Percentiles rank a stretch among this genome's conserved stretches.
These are phyloP conservation scores for Zygnema cylindricum DNA, from an alignment of 139 green algal genomes.

Conservation along the genomic window DNA sequence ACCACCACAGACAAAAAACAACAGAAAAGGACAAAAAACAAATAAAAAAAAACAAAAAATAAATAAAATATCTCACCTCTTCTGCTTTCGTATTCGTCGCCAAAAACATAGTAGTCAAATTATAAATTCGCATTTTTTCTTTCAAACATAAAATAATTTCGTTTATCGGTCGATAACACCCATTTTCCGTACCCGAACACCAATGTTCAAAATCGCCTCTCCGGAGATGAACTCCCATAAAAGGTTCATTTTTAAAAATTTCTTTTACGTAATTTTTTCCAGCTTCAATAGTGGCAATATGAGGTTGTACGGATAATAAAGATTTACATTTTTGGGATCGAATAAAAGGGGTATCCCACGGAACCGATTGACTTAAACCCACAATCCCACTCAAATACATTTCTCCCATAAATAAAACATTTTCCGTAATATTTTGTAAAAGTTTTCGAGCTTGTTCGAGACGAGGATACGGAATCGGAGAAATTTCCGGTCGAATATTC, in stretches of 20 bases:
- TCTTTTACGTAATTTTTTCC: background rate
- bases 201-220: slow-evolving; percentile 14
- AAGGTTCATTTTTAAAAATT: slow-evolving; percentile 15
- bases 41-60: background rate
- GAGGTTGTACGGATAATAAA: slow-evolving; percentile 15
- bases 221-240: slow-evolving; percentile 26
- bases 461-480: background rate
- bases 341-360: slow-evolving; percentile 11
- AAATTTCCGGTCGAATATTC: background rate
- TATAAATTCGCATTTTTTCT: slow-evolving; percentile 2
- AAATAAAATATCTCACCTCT: slow-evolving; percentile 30
- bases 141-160: background rate
- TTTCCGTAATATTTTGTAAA: background rate
- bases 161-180: background rate
- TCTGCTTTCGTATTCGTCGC: slow-evolving; percentile 2
- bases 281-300: slow-evolving; percentile 9
- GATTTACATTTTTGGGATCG: background rate
- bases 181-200: background rate
- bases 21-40: background rate
- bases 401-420: slow-evolving; percentile 17
- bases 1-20: background rate
- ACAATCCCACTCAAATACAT: background rate
- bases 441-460: background rate
- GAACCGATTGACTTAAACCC: background rate
- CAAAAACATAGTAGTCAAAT: slow-evolving; percentile 26